Base-by-base conservation (phyloP, 805 yeast species). In the Naumovozyma baii region DNA sequence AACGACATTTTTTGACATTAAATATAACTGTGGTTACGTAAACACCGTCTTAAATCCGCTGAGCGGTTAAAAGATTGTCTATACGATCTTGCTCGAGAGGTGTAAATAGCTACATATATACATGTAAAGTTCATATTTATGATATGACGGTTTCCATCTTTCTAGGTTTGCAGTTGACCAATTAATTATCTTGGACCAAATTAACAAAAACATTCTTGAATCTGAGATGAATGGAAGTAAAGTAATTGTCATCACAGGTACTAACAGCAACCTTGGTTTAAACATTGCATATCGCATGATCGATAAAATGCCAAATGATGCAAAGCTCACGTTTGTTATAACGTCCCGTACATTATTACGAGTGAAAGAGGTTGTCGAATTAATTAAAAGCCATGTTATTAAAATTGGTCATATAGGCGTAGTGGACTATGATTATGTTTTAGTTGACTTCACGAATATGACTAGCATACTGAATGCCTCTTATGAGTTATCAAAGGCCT, bases 381-480 rank as follows among this genome's bases (percentile, higher is more conserved):
- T 63, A 34, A 75, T 86, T 43, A 72, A 76, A 43, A 54, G 61
- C 5, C 71, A 69, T 55, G 69, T 60, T 3, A 55, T 57, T 3
- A 62, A 61, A 34, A 41, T 54, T 3, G 50, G 62, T n/a, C 69
- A 85, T 34, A 57, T 63, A 2, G 83, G 78, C 0, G 65, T 69
- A 20, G 70, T 87, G 4, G 94, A 85, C 54, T 90, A 80, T 54
- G 98, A 92, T 62, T 92, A 92, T 51, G 54, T 88, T 2, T 64
- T 92, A 36, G 78, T 92, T n/a, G 97, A 92, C 57, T 87, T 90
- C 58, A 73, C 88, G 10, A 76, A 83, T 52, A 86, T 88, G 95
- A 80, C 85, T 8, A 83, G 95, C 1, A 74, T 88, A 12, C 64
- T 84, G 20, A 70, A 73, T 19, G 95, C 94, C 0, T 74, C 75